Base-by-base conservation (phyloP, 371 early-diverging fungal species). In the Synchytrium microbalum region DNA sequence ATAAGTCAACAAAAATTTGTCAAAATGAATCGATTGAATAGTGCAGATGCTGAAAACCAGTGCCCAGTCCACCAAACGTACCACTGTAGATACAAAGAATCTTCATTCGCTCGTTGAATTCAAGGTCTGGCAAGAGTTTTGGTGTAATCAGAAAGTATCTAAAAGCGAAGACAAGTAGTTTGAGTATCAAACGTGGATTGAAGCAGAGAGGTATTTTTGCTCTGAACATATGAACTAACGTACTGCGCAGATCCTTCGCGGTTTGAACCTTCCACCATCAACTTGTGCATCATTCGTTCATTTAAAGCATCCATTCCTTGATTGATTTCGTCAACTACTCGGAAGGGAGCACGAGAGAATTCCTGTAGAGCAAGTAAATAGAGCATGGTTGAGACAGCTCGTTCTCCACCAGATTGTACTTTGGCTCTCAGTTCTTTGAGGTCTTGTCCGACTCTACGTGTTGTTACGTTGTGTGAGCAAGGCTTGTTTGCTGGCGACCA, bases 291-390 rank as follows among this genome's bases (percentile, higher is more conserved):
- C 76, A 91, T 79, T 31, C 98, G 88, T 72, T 99, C 99, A 71
- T 99, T 99, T 38, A 88, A 79, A 63, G 92, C 91, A 76, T 99
- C 99, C 99, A 99, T 99, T 63, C 99, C 98, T 76, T 99, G 99
- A 76, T 99, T 99, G 67, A 99, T 99, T 77, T 99, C 99, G 79
- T 99, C 99, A 8, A 99, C 99, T 0, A 99, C 92, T 57, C 99
- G 88, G 86, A 99, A 99, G 3, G 99, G 98, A 8, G 94, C 81
- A 14, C 81, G 80, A 10, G 92, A 92, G 33, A 92, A 75, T 31
- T 79, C 74, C 79, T 98, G 98, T 56, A 99, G 82, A 2, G 98
- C 84, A 84, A 99, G 92, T 58, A 99, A 73, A 71, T 96, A 99
- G 64, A 98, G 79, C 65, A 99, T 98, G 2, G 98, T 99, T 2